A percentile compares a stretch with the other conserved stretches of the same genome.
Conservation (phyloP, 139 green algal species). For the Chlorella sp. region DNA sequence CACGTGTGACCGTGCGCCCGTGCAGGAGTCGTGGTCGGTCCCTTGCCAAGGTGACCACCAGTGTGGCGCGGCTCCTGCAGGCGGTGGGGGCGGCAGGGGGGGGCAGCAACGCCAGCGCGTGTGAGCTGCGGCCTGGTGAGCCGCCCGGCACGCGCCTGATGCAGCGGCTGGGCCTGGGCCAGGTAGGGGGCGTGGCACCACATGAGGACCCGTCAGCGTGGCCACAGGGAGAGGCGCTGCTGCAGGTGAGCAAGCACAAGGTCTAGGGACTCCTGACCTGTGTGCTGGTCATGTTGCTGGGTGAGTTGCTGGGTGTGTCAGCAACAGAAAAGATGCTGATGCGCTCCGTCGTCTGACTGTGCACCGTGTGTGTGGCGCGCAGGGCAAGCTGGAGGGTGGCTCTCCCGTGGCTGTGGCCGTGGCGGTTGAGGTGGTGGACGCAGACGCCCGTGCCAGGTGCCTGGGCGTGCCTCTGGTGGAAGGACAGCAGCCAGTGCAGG, state of each 20-base stretch:
- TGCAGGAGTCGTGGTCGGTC: background rate
- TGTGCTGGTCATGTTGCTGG: no score
- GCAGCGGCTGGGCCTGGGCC: background rate
- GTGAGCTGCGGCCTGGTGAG: background rate
- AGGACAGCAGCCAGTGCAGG: background rate
- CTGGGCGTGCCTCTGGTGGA: slow-evolving; percentile 12
- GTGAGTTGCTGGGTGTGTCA: no score
- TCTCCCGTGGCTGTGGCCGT: background rate
- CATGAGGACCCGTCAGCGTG: background rate
- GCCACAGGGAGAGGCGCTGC: background rate
- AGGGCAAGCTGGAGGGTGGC: slow-evolving; percentile 8
- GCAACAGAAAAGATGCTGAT: no score
- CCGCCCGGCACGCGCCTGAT: background rate
- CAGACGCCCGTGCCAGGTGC: slow-evolving; percentile 9
- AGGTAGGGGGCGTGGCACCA: background rate
- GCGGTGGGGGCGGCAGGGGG: background rate
- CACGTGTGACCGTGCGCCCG: no score
- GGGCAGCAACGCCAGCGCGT: no score
- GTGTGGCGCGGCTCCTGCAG: background rate
- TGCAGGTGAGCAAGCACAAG: background rate
- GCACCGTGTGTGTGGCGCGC: no score
- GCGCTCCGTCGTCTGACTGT: no score
- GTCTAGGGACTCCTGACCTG: no score
- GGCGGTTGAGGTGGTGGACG: slow-evolving; percentile 10
- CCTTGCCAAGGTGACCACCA: background rate